A percentile compares a stretch with the other conserved stretches of the same genome.
phyloP scores from a whole-genome alignment of 306 rosid species.

The Acacia acuminata region DNA sequence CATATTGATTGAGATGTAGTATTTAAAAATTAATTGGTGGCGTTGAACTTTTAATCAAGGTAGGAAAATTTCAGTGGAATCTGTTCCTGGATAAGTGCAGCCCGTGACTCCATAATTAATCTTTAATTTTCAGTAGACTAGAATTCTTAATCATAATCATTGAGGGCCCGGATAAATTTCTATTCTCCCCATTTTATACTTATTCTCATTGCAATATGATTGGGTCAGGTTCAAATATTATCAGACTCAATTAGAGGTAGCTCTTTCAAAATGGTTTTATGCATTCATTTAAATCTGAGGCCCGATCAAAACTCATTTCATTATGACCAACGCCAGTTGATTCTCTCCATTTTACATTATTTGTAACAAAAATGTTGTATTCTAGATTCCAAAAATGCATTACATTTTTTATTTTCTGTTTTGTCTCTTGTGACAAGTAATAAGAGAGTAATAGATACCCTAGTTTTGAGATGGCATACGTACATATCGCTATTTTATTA shows the following conservation, averaged over 20 bases:
- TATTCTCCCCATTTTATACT: neutral
- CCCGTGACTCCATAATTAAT: conserved; percentile 36
- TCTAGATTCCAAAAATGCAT: too few relatives aligned
- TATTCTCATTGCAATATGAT: too few relatives aligned
- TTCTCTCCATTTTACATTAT: too few relatives aligned
- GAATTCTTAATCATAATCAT: neutral
- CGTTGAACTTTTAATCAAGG: neutral
- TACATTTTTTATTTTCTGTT: too few relatives aligned
- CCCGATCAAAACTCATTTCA: too few relatives aligned
- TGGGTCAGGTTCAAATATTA: too few relatives aligned
- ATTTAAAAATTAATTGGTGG: neutral
- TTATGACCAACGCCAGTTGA: too few relatives aligned
- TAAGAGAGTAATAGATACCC: neutral
- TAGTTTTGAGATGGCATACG: neutral
- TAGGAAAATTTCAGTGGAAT: conserved; percentile 12
- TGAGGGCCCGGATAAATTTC: neutral
- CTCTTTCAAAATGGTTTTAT: rapidly evolving
- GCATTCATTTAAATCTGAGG: too few relatives aligned
- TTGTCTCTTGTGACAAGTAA: too few relatives aligned
- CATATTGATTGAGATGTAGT: neutral
- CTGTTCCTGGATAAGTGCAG: conserved; percentile 1
- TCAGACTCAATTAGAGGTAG: too few relatives aligned
- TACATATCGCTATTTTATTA: neutral
- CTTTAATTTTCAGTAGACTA: neutral
- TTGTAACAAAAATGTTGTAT: too few relatives aligned